Conservation (phyloP, 257 asterid species). For the Solanum pinnatisectum region DNA sequence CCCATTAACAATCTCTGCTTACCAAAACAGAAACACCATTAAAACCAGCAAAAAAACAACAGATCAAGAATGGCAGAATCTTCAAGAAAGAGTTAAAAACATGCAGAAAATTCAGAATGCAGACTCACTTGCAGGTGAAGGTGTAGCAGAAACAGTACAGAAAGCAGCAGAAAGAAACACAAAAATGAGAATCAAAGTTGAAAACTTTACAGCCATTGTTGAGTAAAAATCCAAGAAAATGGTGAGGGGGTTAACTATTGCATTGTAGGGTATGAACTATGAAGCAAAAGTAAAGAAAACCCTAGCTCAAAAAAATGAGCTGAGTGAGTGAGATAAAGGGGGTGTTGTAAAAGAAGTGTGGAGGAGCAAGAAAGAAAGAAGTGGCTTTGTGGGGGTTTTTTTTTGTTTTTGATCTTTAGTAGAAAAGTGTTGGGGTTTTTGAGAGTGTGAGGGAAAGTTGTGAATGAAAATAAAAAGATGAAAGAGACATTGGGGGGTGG, state of each 20-base stretch:
- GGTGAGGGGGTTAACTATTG: constrained; percentile 4
- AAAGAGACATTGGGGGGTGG: background rate
- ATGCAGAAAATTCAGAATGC: background rate
- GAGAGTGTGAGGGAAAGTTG: constrained; percentile 13
- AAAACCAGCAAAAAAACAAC: background rate
- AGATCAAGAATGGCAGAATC: constrained; percentile 33
- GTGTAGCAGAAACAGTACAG: constrained; percentile 43
- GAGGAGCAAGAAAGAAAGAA: constrained; percentile 4
- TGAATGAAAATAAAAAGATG: constrained; percentile 12
- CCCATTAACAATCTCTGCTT: constrained; percentile 69
- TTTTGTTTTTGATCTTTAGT: background rate
- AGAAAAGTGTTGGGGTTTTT: constrained; percentile 38
- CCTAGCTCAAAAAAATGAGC: constrained; percentile 24
- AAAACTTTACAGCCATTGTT: constrained; percentile 20
- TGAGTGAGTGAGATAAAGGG: background rate
- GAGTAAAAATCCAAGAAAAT: background rate
- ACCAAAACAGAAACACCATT: background rate
- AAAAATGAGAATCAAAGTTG: constrained; percentile 35
- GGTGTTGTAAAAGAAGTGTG: background rate
- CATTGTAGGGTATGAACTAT: background rate
- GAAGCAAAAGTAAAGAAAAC: background rate
- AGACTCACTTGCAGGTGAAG: constrained; percentile 75
- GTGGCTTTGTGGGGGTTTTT: constrained; percentile 6
- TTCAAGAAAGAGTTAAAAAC: background rate
- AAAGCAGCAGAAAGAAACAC: constrained; percentile 41